Evolutionary conservation across 768 basidiomycete species (phyloP).

Genomic region (Trametopsis cervina): DNA sequence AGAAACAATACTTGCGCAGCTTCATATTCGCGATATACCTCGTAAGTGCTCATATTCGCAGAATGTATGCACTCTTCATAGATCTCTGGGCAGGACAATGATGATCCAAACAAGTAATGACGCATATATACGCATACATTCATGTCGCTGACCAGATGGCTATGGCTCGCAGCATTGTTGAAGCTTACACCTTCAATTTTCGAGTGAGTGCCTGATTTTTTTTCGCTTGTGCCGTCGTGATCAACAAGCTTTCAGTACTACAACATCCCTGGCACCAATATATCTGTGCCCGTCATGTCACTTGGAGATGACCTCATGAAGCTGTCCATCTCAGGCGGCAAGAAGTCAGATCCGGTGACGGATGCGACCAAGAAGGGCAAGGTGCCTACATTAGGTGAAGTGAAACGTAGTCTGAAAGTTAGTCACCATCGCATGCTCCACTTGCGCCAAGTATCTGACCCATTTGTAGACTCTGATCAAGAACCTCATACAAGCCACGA

Average conservation of each 20-base stretch:
- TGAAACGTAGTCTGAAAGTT: constrained; percentile 78
- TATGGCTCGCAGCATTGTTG: constrained; percentile 55
- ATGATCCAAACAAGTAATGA: constrained; percentile 76
- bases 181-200: constrained; percentile 87
- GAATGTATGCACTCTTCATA: constrained; percentile 1
- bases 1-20: constrained; percentile 77
- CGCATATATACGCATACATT: constrained; percentile 25
- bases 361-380: constrained; percentile 54
- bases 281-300: constrained; percentile 64
- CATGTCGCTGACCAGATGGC: no score
- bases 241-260: constrained; percentile 47
- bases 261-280: constrained; percentile 51
- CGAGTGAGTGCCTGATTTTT: constrained; percentile 34
- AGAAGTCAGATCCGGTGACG: constrained; percentile 47
- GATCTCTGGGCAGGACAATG: constrained; percentile 49
- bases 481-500: constrained; percentile 70
- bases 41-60: no score
- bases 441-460: not conserved
- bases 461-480: constrained; percentile 58
- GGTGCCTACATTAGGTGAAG: constrained; percentile 69
- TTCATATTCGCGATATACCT: constrained; percentile 84
- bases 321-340: constrained; percentile 34
- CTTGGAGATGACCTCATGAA: constrained; percentile 54
- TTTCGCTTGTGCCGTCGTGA: not conserved
- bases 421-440: not conserved